These are phyloP conservation scores for Penicillium thymicola DNA, from an alignment of 2,329 filamentous ascomycete species.

Conservation along the genomic window DNA sequence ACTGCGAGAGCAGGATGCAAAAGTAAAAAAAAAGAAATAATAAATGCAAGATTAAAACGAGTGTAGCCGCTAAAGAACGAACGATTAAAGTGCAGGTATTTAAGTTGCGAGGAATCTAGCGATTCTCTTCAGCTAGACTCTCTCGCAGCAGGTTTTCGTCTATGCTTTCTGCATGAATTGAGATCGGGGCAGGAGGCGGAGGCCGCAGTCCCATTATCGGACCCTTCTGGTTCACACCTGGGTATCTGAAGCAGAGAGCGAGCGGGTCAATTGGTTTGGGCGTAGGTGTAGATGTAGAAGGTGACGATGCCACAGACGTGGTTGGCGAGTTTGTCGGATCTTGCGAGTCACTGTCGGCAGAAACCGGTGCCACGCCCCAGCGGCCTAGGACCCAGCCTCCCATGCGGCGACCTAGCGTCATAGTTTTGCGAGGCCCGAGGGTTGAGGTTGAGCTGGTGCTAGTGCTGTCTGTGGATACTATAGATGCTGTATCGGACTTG, in stretches of 20 bases:
- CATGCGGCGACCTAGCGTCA: constrained; percentile 52
- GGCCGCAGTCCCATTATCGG: constrained; percentile 68
- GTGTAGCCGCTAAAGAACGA: constrained; percentile 3
- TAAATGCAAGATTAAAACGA: constrained; percentile 3
- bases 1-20: not conserved
- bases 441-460: constrained; percentile 20
- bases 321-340: not conserved
- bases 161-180: constrained; percentile 56
- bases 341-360: constrained; percentile 10
- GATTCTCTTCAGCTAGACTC: constrained; percentile 49
- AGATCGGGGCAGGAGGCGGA: constrained; percentile 53
- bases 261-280: constrained; percentile 66
- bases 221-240: constrained; percentile 77
- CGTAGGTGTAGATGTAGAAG: constrained; percentile 44
- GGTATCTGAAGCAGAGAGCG: constrained; percentile 52
- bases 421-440: constrained; percentile 22
- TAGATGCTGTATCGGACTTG: constrained; percentile 23
- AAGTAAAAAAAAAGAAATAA: not conserved
- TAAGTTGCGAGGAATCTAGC: not conserved
- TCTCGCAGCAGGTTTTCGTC: constrained; percentile 62
- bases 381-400: constrained; percentile 64
- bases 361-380: constrained; percentile 56
- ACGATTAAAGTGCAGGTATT: not conserved
- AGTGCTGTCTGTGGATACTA: constrained; percentile 22
- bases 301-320: constrained; percentile 8